Evolutionary conservation across 1,284 basidiomycete genomes (phyloP).

Genomic region (Sanghuangporus baumii): DNA sequence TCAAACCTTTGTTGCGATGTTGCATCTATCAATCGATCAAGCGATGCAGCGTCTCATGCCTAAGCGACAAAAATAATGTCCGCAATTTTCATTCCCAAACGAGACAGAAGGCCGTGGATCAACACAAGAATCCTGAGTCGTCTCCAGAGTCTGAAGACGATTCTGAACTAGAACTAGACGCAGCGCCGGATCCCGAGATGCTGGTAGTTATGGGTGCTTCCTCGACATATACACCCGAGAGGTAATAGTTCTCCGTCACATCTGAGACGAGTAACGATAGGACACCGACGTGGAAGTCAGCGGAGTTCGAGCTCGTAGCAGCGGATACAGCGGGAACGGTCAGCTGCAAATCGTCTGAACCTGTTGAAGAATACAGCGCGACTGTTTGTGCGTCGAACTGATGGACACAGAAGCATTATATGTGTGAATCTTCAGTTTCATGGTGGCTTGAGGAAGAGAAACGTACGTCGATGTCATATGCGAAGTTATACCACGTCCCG

Average conservation of each 20-base stretch:
- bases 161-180: too few relatives aligned
- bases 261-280: conserved; percentile 44
- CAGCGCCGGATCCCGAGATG: conserved; percentile 9
- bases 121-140: not conserved
- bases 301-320: conserved; percentile 32
- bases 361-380: conserved; percentile 55
- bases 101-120: not conserved
- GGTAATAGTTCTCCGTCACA: conserved; percentile 49
- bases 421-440: not conserved
- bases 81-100: too few relatives aligned
- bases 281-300: conserved; percentile 37
- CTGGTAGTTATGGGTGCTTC: conserved; percentile 39
- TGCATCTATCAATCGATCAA: not conserved
- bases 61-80: not conserved
- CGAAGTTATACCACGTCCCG: conserved; percentile 60
- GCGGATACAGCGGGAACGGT: conserved; percentile 38
- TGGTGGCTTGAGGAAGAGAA: not conserved
- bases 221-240: conserved; percentile 58
- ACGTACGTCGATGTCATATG: conserved; percentile 53
- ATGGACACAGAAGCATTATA: not conserved
- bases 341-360: conserved; percentile 38
- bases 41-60: not conserved
- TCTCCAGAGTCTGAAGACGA: too few relatives aligned
- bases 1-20: too few relatives aligned
- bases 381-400: conserved; percentile 50